Base-by-base conservation (phyloP, 1,284 basidiomycete species). In the Pyrrhoderma lamaoense region DNA sequence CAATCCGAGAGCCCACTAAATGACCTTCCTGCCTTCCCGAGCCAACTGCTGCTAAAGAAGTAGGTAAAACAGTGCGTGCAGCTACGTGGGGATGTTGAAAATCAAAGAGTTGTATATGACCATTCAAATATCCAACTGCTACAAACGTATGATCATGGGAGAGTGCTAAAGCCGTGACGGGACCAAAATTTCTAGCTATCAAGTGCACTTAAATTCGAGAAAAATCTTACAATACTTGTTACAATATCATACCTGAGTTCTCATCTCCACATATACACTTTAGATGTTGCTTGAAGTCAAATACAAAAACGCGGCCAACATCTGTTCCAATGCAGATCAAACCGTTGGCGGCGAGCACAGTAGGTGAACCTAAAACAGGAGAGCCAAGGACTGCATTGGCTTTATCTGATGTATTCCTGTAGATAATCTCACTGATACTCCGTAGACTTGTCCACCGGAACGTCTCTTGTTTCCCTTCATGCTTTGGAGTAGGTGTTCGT, bases 121-220 rank as follows among this genome's bases (percentile, higher is more conserved):
- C 96, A 1, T 77, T 79, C 0, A 81, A 75, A 65, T 98, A 92
- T 0, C 96, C 96, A 1, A 89, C 86, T 0, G 88, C 95, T 45
- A 98, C 72, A 65, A 84, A 98, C 0, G 94, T 95, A 60, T 93
- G 90, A 63, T 99, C 96, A 57, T 90, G 84, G 2, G 94, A 97
- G 46, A 99, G 72, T 1, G 92, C 85, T 3, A 99, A 68, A 0
- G 93, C 87, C 4, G 92, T 96, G 14, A 96, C 91, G n/a, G 89
- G 67, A 13, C 93, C 92, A 14, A 83, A 71, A 8, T 71, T 66
- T 60, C 71, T 79, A 43, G 72, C 84, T 87, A 64, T 53, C 53
- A 38, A 21, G 31, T 38, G 27, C 55, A 51, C 53, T 59, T 23
- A 59, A 39, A 14, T 11, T 27, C 7, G 55, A 48, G 55, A 46